A percentile compares a stretch with the other conserved stretches of the same genome.
These are phyloP conservation scores for Podaxis sp. DNA, from an alignment of 768 basidiomycete species.

Conservation along the genomic window DNA sequence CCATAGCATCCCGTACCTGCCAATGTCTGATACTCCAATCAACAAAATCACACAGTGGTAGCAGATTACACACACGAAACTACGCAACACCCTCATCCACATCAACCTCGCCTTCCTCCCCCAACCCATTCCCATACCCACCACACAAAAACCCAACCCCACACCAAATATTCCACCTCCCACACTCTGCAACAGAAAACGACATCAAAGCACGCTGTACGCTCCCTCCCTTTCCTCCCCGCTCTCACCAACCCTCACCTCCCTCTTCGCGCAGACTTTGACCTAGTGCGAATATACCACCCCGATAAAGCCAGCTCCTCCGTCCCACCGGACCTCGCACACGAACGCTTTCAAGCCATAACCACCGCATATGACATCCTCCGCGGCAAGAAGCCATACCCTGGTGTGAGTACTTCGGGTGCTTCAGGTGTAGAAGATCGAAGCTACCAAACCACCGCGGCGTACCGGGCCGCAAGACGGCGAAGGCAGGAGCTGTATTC, in stretches of 20 bases:
- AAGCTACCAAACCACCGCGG: constrained; percentile 33
- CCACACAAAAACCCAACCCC: constrained; percentile 49
- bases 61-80: neutral
- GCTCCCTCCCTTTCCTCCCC: constrained; percentile 18
- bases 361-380: constrained; percentile 66
- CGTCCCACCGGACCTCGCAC: constrained; percentile 46
- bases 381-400: constrained; percentile 40
- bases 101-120: neutral
- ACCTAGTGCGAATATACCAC: constrained; percentile 78
- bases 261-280: constrained; percentile 53
- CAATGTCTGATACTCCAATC: neutral
- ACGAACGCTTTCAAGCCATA: constrained; percentile 69
- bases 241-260: neutral
- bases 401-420: constrained; percentile 15
- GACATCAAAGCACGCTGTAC: constrained; percentile 61
- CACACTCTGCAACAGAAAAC: constrained; percentile 44
- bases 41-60: neutral
- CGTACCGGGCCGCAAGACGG: constrained; percentile 42
- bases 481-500: constrained; percentile 46
- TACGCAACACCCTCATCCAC: neutral
- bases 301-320: constrained; percentile 56
- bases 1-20: neutral
- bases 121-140: constrained; percentile 48
- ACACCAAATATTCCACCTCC: constrained; percentile 63
- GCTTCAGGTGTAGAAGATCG: constrained; percentile 17